Conservation (phyloP, 306 rosid species). For the Dalbergia cochinchinensis region DNA sequence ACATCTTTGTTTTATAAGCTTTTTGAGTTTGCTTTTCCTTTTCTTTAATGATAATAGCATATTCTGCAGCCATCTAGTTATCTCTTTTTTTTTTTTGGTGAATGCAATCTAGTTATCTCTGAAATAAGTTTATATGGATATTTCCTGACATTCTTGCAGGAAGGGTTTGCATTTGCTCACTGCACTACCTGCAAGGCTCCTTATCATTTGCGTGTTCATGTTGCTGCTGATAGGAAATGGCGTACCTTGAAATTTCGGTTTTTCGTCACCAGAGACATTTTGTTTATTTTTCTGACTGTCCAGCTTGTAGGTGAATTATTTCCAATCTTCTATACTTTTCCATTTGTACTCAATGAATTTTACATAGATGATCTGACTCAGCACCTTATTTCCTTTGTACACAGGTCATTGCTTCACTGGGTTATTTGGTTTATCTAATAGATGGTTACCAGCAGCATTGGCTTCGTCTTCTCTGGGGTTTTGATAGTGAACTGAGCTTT, state of each 20-base stretch:
- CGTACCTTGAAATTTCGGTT: conserved; percentile 94
- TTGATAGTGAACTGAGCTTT: conserved; percentile 82
- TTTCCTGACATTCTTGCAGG: conserved; percentile 66
- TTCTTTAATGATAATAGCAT: conserved; percentile 7
- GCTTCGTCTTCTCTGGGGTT: conserved; percentile 93
- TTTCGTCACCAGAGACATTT: conserved; percentile 94
- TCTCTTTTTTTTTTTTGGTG: neutral
- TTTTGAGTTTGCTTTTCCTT: conserved; percentile 12
- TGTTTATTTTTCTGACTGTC: conserved; percentile 85
- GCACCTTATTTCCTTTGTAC: conserved; percentile 35
- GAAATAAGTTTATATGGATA: conserved; percentile 40
- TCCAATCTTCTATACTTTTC: conserved; percentile 34
- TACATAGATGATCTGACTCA: conserved; percentile 13
- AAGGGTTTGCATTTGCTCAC: conserved; percentile 99
- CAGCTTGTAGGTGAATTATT: conserved; percentile 82
- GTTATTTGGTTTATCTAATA: conserved; percentile 82
- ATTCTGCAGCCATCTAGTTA: neutral
- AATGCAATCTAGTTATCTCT: neutral
- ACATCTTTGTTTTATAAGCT: conserved; percentile 23
- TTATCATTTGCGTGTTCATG: conserved; percentile 95
- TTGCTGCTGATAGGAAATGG: conserved; percentile 96
- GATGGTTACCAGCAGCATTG: conserved; percentile 87
- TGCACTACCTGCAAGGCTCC: conserved; percentile 99
- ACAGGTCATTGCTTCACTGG: conserved; percentile 86
- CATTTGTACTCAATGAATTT: conserved; percentile 20